phyloP scores from a whole-genome alignment of 1,284 basidiomycete genomes.

The Rhodotorula glutinis region DNA sequence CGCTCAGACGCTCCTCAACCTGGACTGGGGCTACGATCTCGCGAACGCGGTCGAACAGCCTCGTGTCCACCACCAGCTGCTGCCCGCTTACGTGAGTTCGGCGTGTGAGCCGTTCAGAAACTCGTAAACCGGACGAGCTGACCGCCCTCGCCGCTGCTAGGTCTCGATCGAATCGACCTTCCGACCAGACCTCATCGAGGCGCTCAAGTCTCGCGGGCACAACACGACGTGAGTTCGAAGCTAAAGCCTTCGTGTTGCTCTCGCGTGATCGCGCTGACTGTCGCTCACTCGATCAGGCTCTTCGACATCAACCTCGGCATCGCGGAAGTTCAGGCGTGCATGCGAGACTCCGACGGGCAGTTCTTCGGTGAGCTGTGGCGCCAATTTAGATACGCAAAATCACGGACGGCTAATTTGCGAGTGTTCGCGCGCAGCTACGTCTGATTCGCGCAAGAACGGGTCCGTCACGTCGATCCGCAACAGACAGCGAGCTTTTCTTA shows the following conservation, averaged over 20 bases:
- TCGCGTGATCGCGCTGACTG: background rate
- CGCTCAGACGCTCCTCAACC: constrained; percentile 75
- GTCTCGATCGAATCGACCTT: constrained; percentile 66
- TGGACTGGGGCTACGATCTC: constrained; percentile 75
- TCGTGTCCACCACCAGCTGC: constrained; percentile 88
- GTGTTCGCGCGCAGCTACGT: constrained; percentile 3
- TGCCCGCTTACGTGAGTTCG: constrained; percentile 55
- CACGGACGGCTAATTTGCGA: too few species aligned
- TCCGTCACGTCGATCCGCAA: background rate
- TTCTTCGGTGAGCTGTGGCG: constrained; percentile 23
- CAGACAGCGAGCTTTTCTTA: too few species aligned
- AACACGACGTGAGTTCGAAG: constrained; percentile 55
- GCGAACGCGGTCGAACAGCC: constrained; percentile 77
- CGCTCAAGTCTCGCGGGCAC: constrained; percentile 64
- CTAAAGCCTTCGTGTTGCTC: background rate
- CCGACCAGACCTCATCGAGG: constrained; percentile 57
- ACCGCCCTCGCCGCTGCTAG: constrained; percentile 15
- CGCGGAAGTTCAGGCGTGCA: constrained; percentile 69
- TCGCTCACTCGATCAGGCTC: background rate
- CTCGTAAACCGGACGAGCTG: background rate
- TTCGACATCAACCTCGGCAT: constrained; percentile 60
- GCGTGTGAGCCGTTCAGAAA: background rate
- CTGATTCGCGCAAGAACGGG: constrained; percentile 15
- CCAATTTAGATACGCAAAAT: too few species aligned
- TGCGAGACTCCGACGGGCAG: constrained; percentile 42